Evolutionary conservation across 129 eudicot genomes (phyloP).

Genomic region (Escallonia herrerae): DNA sequence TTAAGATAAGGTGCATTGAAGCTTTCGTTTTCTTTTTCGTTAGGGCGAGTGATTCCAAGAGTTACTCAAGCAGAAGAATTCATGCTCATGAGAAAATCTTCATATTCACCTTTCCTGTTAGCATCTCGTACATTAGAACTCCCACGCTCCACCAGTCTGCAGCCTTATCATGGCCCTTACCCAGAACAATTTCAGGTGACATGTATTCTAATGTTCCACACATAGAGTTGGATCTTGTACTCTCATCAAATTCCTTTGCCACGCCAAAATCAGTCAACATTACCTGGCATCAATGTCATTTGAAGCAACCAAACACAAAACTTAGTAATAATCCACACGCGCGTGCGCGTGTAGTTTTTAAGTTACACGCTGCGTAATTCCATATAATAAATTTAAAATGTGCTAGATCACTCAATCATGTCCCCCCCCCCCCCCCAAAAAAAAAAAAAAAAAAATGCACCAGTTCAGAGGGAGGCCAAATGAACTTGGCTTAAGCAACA

Average conservation of each 20-base stretch:
- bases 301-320: too few relatives aligned
- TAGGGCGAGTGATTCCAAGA: too few relatives aligned
- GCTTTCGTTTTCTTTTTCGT: too few relatives aligned
- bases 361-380: too few relatives aligned
- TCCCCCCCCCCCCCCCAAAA: too few relatives aligned
- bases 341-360: too few relatives aligned
- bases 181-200: slow-evolving; percentile 81
- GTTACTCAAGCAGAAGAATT: too few relatives aligned
- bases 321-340: too few relatives aligned
- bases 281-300: slow-evolving; percentile 24
- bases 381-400: too few relatives aligned
- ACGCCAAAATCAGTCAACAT: slow-evolving; percentile 78
- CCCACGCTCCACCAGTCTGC: slow-evolving; percentile 99
- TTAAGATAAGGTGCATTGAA: background rate
- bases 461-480: background rate
- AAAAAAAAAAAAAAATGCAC: too few relatives aligned
- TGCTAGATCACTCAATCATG: too few relatives aligned
- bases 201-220: slow-evolving; percentile 84
- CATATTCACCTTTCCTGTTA: slow-evolving; percentile 69
- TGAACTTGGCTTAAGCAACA: background rate
- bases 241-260: slow-evolving; percentile 63
- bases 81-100: too few relatives aligned
- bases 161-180: slow-evolving; percentile 82
- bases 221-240: slow-evolving; percentile 68
- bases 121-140: slow-evolving; percentile 72